Conservation (phyloP, 2,329 filamentous ascomycete species). For the Pestalotiopsis sp. region DNA sequence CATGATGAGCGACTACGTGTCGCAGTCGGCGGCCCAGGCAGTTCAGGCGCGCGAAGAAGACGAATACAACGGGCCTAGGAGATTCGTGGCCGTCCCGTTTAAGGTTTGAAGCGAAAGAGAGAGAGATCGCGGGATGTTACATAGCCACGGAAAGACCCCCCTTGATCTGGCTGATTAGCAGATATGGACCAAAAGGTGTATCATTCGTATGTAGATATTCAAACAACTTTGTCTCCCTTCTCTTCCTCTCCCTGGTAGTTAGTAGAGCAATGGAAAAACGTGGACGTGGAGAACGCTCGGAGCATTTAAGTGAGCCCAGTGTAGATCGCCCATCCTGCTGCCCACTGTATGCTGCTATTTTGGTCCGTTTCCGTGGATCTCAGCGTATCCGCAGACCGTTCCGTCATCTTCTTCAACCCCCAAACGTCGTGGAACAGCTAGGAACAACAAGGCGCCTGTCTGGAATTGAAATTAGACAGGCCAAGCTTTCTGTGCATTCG, state of each 20-base stretch:
- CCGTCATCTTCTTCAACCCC: too few species aligned
- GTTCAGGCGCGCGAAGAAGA: neutral
- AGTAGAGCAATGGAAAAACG: too few species aligned
- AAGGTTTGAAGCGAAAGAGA: neutral
- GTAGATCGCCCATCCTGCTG: too few species aligned
- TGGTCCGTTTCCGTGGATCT: too few species aligned
- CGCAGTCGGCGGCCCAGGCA: neutral
- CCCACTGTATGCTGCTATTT: too few species aligned
- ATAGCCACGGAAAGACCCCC: too few species aligned
- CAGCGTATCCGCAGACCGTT: too few species aligned
- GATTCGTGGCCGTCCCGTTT: neutral
- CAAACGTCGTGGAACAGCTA: neutral
- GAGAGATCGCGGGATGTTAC: neutral
- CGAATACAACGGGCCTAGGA: neutral
- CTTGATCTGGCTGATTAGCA: neutral
- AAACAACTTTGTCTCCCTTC: neutral
- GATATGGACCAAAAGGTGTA: neutral
- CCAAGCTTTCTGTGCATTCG: neutral
- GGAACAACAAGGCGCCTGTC: neutral
- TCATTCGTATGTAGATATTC: neutral
- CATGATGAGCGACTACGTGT: conserved; percentile 9
- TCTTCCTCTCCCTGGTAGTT: neutral
- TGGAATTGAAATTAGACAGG: neutral
- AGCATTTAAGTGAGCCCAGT: too few species aligned
- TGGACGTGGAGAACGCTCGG: too few species aligned